Evolutionary conservation across 768 basidiomycete species (phyloP), one percentile per base, ranked within the genome.

Genomic region (Boletus rex-veris): DNA sequence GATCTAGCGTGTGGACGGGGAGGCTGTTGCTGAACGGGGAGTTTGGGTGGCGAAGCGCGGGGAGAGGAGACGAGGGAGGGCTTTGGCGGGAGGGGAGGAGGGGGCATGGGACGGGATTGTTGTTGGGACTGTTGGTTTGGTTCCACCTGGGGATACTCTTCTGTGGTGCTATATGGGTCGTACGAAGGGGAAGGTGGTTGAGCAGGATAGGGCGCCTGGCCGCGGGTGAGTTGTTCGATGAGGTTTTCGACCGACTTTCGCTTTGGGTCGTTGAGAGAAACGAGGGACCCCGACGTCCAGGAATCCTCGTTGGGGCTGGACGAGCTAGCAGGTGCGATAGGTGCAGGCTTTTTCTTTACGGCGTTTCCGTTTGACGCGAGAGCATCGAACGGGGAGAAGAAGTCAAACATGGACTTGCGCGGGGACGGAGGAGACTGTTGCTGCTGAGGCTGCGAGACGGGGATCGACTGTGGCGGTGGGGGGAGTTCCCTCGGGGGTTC

Each of bases 401-500:
- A 92, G 37, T 92, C 89, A 61, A 93, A 93, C 80, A 91, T 83
- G 45, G 88, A 87, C 69, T 87, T 85, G 62, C 84, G 86, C 21
- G 85, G 80, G 39, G 86, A 85, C 30, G 88, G 81, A 0, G 86
- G 82, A 4, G 80, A 74, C 53, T 76, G 80, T 46, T 76, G 80
- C 46, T 77, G 78, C 45, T 58, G 66, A 12, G 66, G 66, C 40
- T 62, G 64, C 39, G 64, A 60, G 47, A 62, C 64, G 18, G 66
- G 50, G 15, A 59, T 26, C 0, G 62, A 44, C 40, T 64, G 66
- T 0, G 66, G 59, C 0, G 62, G 65, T 0, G 57, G 36, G 10
- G 62, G 69, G 4, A 59, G 58, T n/a, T 69, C 68, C 36, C 61
- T 53, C 5, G 69, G 65, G 19, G 57, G 40, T 1, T 71, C 67